Evolutionary conservation across 768 basidiomycete genomes (phyloP).

Genomic region (Sporobolomyces pararoseus): DNA sequence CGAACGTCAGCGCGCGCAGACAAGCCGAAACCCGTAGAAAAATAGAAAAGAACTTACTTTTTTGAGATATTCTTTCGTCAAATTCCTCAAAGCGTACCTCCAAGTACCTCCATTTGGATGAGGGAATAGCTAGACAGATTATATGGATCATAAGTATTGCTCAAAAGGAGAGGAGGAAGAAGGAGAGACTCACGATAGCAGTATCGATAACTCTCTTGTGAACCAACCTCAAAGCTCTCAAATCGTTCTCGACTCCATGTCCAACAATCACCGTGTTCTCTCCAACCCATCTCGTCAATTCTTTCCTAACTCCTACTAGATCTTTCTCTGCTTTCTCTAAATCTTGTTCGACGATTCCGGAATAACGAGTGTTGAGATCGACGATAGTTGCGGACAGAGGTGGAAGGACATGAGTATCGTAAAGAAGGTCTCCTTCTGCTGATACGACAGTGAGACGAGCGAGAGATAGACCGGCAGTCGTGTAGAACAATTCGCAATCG

Average conservation of each 20-base stretch:
- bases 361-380: conserved; percentile 77
- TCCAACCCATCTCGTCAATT: conserved; percentile 67
- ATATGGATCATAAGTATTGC: background rate
- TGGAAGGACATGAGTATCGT: conserved; percentile 75
- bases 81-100: conserved; percentile 70
- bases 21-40: background rate
- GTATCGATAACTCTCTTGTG: conserved; percentile 85
- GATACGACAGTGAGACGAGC: conserved; percentile 88
- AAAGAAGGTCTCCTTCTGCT: conserved; percentile 55
- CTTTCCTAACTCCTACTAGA: conserved; percentile 67
- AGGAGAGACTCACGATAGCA: conserved; percentile 53
- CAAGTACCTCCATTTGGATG: conserved; percentile 74
- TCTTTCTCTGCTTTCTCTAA: conserved; percentile 61
- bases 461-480: conserved; percentile 84
- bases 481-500: conserved; percentile 97
- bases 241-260: conserved; percentile 87
- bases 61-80: conserved; percentile 77
- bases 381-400: conserved; percentile 51
- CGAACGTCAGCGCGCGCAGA: background rate
- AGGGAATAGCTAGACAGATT: conserved; percentile 62
- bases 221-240: conserved; percentile 81
- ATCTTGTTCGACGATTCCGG: conserved; percentile 44
- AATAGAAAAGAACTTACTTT: conserved; percentile 13
- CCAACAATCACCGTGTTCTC: conserved; percentile 82
- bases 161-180: too few relatives aligned